These are phyloP conservation scores for Paradendryphiella salina DNA, from an alignment of 2,329 filamentous ascomycete genomes.

Conservation along the genomic window DNA sequence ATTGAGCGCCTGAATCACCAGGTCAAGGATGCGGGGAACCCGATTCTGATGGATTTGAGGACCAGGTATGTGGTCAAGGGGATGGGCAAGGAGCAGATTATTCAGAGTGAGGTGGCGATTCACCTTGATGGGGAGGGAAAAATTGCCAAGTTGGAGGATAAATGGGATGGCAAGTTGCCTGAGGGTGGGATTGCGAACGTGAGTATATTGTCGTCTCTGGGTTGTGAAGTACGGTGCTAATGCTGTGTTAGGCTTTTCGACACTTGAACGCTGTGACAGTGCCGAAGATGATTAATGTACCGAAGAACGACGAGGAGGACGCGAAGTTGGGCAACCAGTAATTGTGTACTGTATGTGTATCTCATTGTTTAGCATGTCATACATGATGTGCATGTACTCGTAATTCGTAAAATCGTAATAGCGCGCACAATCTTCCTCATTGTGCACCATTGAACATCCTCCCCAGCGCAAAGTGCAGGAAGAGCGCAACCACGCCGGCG, in stretches of 20 bases:
- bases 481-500: constrained; percentile 17
- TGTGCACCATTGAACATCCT: constrained; percentile 33
- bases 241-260: constrained; percentile 52
- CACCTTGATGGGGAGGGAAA: constrained; percentile 49
- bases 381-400: constrained; percentile 18
- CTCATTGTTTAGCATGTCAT: constrained; percentile 10
- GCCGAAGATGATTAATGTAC: constrained; percentile 56
- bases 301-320: constrained; percentile 59
- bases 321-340: constrained; percentile 51
- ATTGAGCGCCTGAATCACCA: constrained; percentile 60
- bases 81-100: constrained; percentile 55
- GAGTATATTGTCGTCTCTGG: constrained; percentile 40
- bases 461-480: constrained; percentile 33
- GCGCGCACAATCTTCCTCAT: constrained; percentile 7
- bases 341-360: constrained; percentile 9
- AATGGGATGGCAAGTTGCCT: constrained; percentile 59
- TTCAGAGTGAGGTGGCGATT: constrained; percentile 56
- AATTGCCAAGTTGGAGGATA: constrained; percentile 59
- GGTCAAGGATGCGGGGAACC: constrained; percentile 61
- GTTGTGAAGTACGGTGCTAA: constrained; percentile 30
- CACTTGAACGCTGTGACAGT: constrained; percentile 57
- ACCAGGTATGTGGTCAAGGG: constrained; percentile 60
- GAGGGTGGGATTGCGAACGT: constrained; percentile 57
- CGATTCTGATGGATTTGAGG: constrained; percentile 60
- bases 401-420: constrained; percentile 31